Percentiles rank a stretch among this genome's conserved stretches.
Evolutionary conservation across 441 rosid genomes (phyloP).

Genomic region (Breynia disticha): DNA sequence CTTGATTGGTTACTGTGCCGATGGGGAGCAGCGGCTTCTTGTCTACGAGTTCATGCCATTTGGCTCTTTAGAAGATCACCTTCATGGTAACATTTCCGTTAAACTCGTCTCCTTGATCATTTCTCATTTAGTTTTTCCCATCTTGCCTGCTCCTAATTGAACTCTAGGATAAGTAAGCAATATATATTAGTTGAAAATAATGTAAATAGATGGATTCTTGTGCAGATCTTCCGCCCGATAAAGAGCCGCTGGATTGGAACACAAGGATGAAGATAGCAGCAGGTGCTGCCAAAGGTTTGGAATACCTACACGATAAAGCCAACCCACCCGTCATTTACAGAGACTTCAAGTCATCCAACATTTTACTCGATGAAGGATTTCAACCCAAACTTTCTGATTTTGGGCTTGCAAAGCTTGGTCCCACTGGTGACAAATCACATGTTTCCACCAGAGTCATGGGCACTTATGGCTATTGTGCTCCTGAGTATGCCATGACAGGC

Average conservation of each 20-base stretch:
- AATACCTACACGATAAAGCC: conserved; percentile 85
- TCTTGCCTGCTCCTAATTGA: neutral
- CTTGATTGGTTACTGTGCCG: conserved; percentile 97
- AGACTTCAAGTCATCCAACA: conserved; percentile 93
- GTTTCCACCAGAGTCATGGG: conserved; percentile 99
- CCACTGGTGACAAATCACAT: conserved; percentile 91
- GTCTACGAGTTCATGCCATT: conserved; percentile 94
- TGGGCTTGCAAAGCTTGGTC: conserved; percentile 96
- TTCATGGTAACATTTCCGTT: conserved; percentile 50
- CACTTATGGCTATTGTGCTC: conserved; percentile 96
- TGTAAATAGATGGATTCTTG: conserved; percentile 6
- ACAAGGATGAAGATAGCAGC: conserved; percentile 97
- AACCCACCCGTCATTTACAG: conserved; percentile 93
- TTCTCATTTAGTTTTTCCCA: neutral
- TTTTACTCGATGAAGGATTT: conserved; percentile 79
- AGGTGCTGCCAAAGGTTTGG: conserved; percentile 95
- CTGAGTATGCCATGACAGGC: conserved; percentile 98
- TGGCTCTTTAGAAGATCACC: conserved; percentile 97
- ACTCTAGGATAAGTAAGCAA: too few species aligned
- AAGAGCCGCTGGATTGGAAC: conserved; percentile 90
- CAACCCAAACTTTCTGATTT: conserved; percentile 94
- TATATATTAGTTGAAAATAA: neutral
- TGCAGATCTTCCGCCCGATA: conserved; percentile 76
- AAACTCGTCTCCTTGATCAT: neutral
- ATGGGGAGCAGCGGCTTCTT: conserved; percentile 96